phyloP scores from a whole-genome alignment of 805 yeast genomes.

The Spathaspora sp. region DNA sequence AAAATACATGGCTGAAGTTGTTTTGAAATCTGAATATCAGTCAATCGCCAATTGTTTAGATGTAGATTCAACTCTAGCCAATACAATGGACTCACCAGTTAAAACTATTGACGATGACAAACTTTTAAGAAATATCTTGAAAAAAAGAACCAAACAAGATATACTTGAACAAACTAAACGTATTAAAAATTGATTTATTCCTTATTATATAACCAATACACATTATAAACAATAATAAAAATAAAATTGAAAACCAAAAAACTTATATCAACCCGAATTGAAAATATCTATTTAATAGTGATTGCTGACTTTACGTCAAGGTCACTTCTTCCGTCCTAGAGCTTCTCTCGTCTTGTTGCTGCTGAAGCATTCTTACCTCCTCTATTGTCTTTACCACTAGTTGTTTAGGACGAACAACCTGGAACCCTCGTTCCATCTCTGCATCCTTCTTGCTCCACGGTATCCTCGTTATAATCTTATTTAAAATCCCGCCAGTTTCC shows the following conservation, averaged over 20 bases:
- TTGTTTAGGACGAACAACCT: conserved; percentile 33
- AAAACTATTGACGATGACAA: conserved; percentile 56
- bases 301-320: background rate
- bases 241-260: background rate
- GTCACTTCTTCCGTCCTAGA: background rate
- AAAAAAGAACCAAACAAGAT: conserved; percentile 39
- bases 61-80: conserved; percentile 19
- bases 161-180: background rate
- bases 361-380: background rate
- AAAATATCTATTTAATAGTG: background rate
- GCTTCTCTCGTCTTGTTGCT: conserved; percentile 8
- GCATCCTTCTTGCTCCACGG: background rate
- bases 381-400: conserved; percentile 22
- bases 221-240: background rate
- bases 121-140: conserved; percentile 54
- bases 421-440: conserved; percentile 20
- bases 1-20: conserved; percentile 49
- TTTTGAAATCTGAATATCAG: conserved; percentile 52
- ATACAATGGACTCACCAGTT: conserved; percentile 23
- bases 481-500: background rate
- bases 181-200: background rate
- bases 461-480: background rate
- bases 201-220: background rate
- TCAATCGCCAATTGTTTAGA: conserved; percentile 44
- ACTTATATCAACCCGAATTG: background rate